A percentile compares a stretch with the other conserved stretches of the same genome.
Conservation (phyloP, 192 early-diverging fungal genomes). For the Lobosporangium transversale region DNA sequence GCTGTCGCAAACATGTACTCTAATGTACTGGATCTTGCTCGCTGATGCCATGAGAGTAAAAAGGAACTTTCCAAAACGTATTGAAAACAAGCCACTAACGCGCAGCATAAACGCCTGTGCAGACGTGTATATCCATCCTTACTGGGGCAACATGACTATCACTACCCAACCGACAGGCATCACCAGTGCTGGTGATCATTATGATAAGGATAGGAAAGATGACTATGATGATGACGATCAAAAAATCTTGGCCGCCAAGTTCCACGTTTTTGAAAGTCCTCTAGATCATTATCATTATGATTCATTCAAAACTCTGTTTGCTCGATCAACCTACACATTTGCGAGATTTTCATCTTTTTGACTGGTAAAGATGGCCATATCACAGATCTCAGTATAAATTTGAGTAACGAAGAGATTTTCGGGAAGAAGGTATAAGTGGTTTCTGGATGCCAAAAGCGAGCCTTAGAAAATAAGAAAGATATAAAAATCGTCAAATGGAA, state of each 20-base stretch:
- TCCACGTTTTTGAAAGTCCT: not conserved
- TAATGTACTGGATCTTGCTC: constrained; percentile 1
- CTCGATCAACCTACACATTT: not conserved
- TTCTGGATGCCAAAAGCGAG: no score
- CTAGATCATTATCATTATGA: constrained; percentile 31
- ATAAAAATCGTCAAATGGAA: no score
- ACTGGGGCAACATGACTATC: constrained; percentile 11
- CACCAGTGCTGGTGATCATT: no score
- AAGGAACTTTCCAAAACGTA: constrained; percentile 12
- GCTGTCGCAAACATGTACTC: constrained; percentile 10
- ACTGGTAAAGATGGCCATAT: constrained; percentile 3
- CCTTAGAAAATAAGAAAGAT: no score
- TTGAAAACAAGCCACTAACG: constrained; percentile 12
- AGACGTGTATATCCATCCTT: constrained; percentile 17
- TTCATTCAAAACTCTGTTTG: constrained; percentile 1
- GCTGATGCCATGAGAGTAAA: not conserved
- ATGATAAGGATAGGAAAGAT: no score
- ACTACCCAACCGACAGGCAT: constrained; percentile 1
- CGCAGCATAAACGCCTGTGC: constrained; percentile 6
- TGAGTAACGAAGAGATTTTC: no score
- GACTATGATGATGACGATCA: not conserved
- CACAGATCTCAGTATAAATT: no score
- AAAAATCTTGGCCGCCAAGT: not conserved
- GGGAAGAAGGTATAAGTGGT: no score
- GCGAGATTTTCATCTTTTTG: not conserved